Base-by-base conservation (phyloP, 768 basidiomycete genomes). In the Crucibulum laeve region DNA sequence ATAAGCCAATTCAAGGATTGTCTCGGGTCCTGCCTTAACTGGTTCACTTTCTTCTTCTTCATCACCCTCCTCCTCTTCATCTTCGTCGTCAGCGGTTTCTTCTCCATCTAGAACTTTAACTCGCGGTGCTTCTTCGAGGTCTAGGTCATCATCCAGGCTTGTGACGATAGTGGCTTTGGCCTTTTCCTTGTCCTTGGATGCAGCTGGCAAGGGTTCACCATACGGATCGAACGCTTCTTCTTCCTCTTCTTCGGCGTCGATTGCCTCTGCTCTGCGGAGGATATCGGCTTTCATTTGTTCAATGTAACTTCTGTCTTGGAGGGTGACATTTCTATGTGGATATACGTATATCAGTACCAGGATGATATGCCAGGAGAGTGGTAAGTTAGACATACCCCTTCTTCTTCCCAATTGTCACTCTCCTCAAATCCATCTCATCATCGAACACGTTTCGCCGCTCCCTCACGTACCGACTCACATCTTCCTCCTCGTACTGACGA, bases 251-350 rank as follows among this genome's bases (percentile, higher is more conserved):
- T 82, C 84, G n/a, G 83, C 82, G 21, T 76, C 72, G 26, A 83
- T 74, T 14, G 70, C 78, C 53, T 92, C 85, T 0, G 79, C 84
- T 3, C 86, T 74, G 21, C 88, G 77, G 11, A 93, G 69, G 52
- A 93, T 93, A 42, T 87, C 84, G 1, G 79, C 79, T 55, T 94
- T 92, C 78, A 93, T 85, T 50, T 83, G 66, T 32, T 82, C 82
- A n/a, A 79, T 70, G 54, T 77, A 76, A 1, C 69, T 61, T 4
- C 71, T 73, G 53, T 92, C 87, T 11, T 71, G 70, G 5, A 81
- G 57, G 11, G 78, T 53, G 22, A 79, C 73, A 25, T 73, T 70
- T 18, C 80, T 80, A 38, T 22, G 39, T 33, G 26, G 40, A 21
- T 38, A 22, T 36, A 23, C 17, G 8, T 38, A 44, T 21, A 34